Evolutionary conservation across 2,329 filamentous ascomycete genomes (phyloP), one percentile per base, ranked within the genome.

Genomic region (Diplodia scrobiculata): DNA sequence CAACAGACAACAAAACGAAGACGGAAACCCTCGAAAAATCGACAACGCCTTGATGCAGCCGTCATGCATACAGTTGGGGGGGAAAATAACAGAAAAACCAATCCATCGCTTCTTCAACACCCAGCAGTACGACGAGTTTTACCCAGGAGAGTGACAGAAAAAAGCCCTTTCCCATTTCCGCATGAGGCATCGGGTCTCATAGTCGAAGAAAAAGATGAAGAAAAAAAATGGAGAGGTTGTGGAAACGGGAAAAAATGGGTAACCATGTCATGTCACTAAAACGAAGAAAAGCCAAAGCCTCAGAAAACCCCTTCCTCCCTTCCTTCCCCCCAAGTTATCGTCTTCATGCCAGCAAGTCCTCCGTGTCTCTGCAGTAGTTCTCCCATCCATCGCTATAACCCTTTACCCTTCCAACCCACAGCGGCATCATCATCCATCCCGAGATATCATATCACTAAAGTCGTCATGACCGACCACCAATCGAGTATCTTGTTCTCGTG

Each of bases 1-100:
- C 32, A 34, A 34, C n/a, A 45, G 41, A 45, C 25, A 14, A 13
- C n/a, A 41, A 21, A 34, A 14, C 36, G 1, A 6, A 11, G 45
- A 34, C 48, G 29, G 5, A 34, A 5, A 19, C 17, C 25, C 2
- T 25, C 25, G 27, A 48, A 48, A 19, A 60, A 10, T 36, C 5
- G 25, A 21, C 29, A 62, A 50, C 58, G 58, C 58, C 58, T 32
- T 62, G 58, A 62, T 62, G 58, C 58, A 62, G 58, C 58, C 58
- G 58, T 62, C 45, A 62, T 62, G 58, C 58, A 50, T 36, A 36
- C 52, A 54, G 29, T 32, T 34, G 17, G 29, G 29, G n/a, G 3
- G 32, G 10, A 19, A 13, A 36, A 14, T 32, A 13, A 21, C 25
- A 59, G 19, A 13, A 36, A 60, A 7, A 21, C 21, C 14, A 62